phyloP scores from a whole-genome alignment of 371 early-diverging fungal genomes.

The Mucor piriformis region DNA sequence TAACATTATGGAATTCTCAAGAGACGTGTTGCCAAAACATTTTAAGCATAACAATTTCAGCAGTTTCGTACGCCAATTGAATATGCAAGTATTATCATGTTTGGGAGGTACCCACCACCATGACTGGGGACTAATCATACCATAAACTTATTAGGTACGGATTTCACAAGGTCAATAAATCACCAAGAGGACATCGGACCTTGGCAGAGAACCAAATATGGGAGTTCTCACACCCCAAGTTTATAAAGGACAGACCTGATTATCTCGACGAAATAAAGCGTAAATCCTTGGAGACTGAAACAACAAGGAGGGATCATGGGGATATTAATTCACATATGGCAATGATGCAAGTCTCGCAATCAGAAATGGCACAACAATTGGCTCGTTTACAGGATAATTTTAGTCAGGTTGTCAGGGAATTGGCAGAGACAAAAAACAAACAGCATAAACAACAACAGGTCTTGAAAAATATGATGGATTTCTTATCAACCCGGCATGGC shows the following conservation, averaged over 20 bases:
- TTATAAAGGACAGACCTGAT: constrained; percentile 58
- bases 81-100: constrained; percentile 74
- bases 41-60: constrained; percentile 90
- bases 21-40: constrained; percentile 76
- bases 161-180: constrained; percentile 73
- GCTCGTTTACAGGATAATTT: constrained; percentile 72
- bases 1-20: constrained; percentile 88
- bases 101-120: too few species aligned
- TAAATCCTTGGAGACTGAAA: constrained; percentile 76
- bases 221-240: constrained; percentile 64
- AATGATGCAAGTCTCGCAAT: constrained; percentile 69
- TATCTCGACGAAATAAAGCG: constrained; percentile 59
- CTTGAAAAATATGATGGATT: constrained; percentile 64
- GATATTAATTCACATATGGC: constrained; percentile 70
- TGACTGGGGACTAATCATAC: too few species aligned
- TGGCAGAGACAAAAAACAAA: constrained; percentile 67
- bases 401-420: constrained; percentile 67
- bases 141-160: constrained; percentile 54
- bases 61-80: constrained; percentile 87
- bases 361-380: constrained; percentile 70
- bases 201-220: constrained; percentile 75
- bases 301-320: constrained; percentile 56
- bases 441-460: constrained; percentile 64
- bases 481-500: constrained; percentile 42
- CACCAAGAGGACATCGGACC: constrained; percentile 73